These are phyloP conservation scores for Castanea crenata DNA, from an alignment of 306 rosid genomes.

Conservation along the genomic window DNA sequence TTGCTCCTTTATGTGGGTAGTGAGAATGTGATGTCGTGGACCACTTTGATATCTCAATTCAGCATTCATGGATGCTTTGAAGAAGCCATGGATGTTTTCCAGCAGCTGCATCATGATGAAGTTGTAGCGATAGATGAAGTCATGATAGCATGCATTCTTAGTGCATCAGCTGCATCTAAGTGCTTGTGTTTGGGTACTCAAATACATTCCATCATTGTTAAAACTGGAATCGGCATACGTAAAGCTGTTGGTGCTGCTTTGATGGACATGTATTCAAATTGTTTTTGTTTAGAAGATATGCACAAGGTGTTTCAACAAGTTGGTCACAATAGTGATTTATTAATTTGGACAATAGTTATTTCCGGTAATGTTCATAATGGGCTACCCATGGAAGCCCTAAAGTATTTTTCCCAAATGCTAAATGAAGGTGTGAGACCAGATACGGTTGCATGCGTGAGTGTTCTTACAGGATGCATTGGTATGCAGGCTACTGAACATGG, in stretches of 20 bases:
- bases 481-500: background rate
- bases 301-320: background rate
- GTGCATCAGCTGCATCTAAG: background rate
- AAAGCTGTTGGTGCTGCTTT: background rate
- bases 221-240: background rate
- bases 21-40: slow-evolving; percentile 1
- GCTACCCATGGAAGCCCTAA: slow-evolving; percentile 1
- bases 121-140: background rate
- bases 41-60: background rate
- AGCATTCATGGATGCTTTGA: background rate
- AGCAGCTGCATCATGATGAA: background rate
- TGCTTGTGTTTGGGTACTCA: slow-evolving; percentile 3
- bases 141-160: background rate
- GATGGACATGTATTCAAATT: background rate
- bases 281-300: slow-evolving; percentile 2
- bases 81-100: slow-evolving; percentile 1
- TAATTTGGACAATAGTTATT: background rate
- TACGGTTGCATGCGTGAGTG: background rate
- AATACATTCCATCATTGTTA: background rate
- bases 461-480: background rate
- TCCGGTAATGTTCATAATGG: background rate
- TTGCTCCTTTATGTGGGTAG: background rate
- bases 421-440: background rate
- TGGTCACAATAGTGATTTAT: background rate
- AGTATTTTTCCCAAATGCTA: slow-evolving; percentile 3